Conservation (phyloP, 495 filamentous ascomycete species). For the Xeromyces bisporus region DNA sequence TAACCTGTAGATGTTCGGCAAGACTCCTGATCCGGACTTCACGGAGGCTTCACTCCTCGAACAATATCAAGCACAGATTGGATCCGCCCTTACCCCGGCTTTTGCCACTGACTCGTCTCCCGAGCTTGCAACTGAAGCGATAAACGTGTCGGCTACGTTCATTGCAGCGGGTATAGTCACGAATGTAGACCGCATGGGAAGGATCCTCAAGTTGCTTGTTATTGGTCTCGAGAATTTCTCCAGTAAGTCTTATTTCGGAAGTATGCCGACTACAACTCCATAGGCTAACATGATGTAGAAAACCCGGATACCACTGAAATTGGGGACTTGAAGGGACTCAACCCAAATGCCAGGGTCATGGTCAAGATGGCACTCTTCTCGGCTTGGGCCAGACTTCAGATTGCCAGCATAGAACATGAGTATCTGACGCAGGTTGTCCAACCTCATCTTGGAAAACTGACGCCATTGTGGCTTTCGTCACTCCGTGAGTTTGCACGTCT, state of each 20-base stretch:
- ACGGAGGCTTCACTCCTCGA: slow-evolving; percentile 87
- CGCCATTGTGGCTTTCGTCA: slow-evolving; percentile 85
- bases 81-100: slow-evolving; percentile 87
- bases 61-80: slow-evolving; percentile 96
- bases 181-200: slow-evolving; percentile 92
- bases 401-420: slow-evolving; percentile 82
- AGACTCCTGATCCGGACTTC: slow-evolving; percentile 89
- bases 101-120: slow-evolving; percentile 94
- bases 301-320: slow-evolving; percentile 64
- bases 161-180: slow-evolving; percentile 95
- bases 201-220: slow-evolving; percentile 85
- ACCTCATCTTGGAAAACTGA: slow-evolving; percentile 74
- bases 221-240: slow-evolving; percentile 87
- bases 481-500: slow-evolving; percentile 85
- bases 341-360: slow-evolving; percentile 95
- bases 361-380: slow-evolving; percentile 92
- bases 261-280: no score
- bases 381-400: slow-evolving; percentile 98
- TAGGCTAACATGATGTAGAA: no score
- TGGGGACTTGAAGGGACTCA: slow-evolving; percentile 82
- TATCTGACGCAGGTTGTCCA: slow-evolving; percentile 81
- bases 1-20: slow-evolving; percentile 61
- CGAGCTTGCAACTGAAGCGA: slow-evolving; percentile 82
- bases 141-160: slow-evolving; percentile 95
- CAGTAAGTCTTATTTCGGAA: slow-evolving; percentile 25